Conservation (phyloP, 257 asterid species). For the Solanum medicagineum region DNA sequence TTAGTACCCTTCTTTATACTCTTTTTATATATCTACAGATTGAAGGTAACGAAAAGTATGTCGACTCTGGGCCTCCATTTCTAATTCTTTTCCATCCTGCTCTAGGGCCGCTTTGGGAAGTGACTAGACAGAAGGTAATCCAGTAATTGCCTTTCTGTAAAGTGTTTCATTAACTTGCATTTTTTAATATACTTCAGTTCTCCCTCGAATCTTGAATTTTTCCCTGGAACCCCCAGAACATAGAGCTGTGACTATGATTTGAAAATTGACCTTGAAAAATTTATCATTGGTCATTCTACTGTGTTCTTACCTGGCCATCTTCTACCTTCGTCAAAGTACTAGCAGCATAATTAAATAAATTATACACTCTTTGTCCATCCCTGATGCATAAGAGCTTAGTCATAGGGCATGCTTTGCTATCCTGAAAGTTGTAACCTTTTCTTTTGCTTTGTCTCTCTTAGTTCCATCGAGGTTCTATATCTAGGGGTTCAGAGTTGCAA, state of each 20-base stretch:
- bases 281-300: neutral
- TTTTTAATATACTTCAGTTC: neutral
- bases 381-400: neutral
- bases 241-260: neutral
- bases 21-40: constrained; percentile 33
- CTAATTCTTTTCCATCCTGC: constrained; percentile 96
- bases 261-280: neutral
- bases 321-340: neutral
- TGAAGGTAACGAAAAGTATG: constrained; percentile 60
- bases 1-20: neutral
- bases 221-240: neutral
- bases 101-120: constrained; percentile 97
- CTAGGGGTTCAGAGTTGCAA: constrained; percentile 85
- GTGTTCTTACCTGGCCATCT: neutral
- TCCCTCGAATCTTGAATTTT: neutral
- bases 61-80: constrained; percentile 86
- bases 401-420: neutral
- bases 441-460: constrained; percentile 19
- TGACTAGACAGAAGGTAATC: constrained; percentile 78
- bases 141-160: neutral
- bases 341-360: neutral
- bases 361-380: neutral
- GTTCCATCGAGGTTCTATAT: constrained; percentile 84
- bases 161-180: neutral
- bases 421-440: constrained; percentile 4